Percentiles rank a stretch among this genome's conserved stretches.
phyloP scores from a whole-genome alignment of 2,329 filamentous ascomycete species.

The Dactylellina cionopaga region DNA sequence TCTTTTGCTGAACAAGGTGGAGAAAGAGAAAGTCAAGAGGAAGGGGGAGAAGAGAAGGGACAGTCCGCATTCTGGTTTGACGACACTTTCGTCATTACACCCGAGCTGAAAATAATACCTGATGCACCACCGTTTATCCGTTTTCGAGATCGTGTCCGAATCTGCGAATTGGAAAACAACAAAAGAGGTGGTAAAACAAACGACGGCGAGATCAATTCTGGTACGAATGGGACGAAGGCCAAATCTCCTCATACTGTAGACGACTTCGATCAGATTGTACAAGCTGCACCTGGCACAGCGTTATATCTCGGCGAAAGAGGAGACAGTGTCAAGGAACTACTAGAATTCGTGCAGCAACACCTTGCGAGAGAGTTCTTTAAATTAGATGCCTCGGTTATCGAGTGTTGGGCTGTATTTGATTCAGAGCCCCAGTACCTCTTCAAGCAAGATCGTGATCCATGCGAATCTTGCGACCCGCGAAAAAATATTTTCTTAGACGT shows the following conservation, averaged over 20 bases:
- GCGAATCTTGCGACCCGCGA: slow-evolving; percentile 11
- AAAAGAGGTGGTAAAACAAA: neutral
- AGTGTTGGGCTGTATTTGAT: slow-evolving; percentile 28
- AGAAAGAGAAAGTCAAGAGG: too few species aligned
- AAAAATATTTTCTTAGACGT: slow-evolving; percentile 14
- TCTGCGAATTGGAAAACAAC: neutral
- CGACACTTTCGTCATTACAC: neutral
- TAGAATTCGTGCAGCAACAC: neutral
- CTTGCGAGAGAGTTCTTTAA: neutral
- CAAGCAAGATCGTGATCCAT: neutral
- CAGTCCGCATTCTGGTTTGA: neutral
- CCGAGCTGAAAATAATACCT: slow-evolving; percentile 2
- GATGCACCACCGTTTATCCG: neutral
- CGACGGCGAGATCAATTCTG: slow-evolving; percentile 1
- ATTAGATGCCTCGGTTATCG: neutral
- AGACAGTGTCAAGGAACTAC: slow-evolving; percentile 1
- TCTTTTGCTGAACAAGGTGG: too few species aligned
- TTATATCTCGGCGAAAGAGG: slow-evolving; percentile 10
- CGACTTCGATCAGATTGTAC: too few species aligned
- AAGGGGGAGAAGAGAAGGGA: too few species aligned
- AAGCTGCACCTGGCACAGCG: neutral
- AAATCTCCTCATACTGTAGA: too few species aligned
- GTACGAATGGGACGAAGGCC: too few species aligned
- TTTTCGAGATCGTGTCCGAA: neutral
- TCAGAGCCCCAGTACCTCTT: slow-evolving; percentile 3